Base-by-base conservation (phyloP, 768 basidiomycete genomes). In the Pulveroboletus sp. region DNA sequence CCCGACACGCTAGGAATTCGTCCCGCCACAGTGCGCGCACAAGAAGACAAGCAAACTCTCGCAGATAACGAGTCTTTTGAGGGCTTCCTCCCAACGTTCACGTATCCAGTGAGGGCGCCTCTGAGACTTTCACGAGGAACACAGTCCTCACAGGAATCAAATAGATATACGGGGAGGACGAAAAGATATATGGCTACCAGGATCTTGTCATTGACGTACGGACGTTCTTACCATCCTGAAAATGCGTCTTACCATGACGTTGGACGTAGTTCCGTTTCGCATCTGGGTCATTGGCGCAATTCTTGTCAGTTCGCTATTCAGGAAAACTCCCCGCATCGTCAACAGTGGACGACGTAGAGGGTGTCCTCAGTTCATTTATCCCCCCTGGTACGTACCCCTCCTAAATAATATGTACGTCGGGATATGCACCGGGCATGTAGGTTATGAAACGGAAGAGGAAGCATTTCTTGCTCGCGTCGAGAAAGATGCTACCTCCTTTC, bases 161-260 rank as follows among this genome's bases (percentile, higher is more conserved):
- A 44, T 36, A 92, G 90, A 94, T 99, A 61, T 97, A 84, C 63
- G 95, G 95, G 44, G 92, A 97, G 60, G 89, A 95, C 45, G 94
- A 99, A 71, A 94, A 85, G 71, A 86, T 98, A 47, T 97, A 95
- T 65, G 95, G 95, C 2, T 98, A 97, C 70, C 78, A 82, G 52
- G 85, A 85, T 60, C 76, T 99, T 29, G 65, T 77, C 23, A 85
- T 98, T 58, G 82, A 95, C 63, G 94, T 97, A 62, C 53, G 84
- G 69, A 40, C 13, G 16, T 32, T 43, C 31, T 24, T 16, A 42
- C 24, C 43, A 23, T 46, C 21, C 29, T 35, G 7, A 43, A 27
- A 29, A 20, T 10, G 5, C 36, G 12, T 33, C 43, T 58, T 23
- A 58, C 42, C 44, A n/a, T n/a, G n/a, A n/a, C n/a, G n/a, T 17